A percentile compares a stretch with the other conserved stretches of the same genome.
Conservation (phyloP, 2,329 filamentous ascomycete species). For the Hymenoscyphus repandus region DNA sequence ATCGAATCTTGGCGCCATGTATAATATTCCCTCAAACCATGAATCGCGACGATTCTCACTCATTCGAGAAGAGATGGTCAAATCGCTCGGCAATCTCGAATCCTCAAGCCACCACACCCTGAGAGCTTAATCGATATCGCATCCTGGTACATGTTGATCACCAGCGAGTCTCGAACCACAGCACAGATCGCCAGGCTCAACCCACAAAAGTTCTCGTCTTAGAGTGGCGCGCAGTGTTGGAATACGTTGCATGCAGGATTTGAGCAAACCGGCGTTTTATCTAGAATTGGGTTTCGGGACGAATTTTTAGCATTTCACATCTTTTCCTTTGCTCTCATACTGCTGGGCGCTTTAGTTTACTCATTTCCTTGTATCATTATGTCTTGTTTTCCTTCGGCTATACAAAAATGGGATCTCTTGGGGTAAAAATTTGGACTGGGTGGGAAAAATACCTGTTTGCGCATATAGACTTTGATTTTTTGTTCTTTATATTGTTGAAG, state of each 20-base stretch:
- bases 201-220: constrained; percentile 6
- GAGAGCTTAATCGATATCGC: background rate
- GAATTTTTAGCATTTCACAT: constrained; percentile 5
- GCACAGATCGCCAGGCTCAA: constrained; percentile 13
- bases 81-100: constrained; percentile 9
- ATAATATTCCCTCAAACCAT: constrained; percentile 20
- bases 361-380: constrained; percentile 11
- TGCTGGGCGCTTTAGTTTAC: constrained; percentile 5
- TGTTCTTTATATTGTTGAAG: constrained; percentile 8
- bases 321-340: constrained; percentile 7
- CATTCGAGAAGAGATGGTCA: constrained; percentile 13
- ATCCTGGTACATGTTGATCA: constrained; percentile 1
- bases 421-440: constrained; percentile 12
- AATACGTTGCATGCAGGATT: constrained; percentile 8
- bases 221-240: background rate
- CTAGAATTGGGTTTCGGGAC: constrained; percentile 17
- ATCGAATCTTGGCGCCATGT: constrained; percentile 14
- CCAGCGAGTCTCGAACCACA: constrained; percentile 24
- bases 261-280: constrained; percentile 22
- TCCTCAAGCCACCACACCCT: constrained; percentile 6
- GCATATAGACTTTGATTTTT: constrained; percentile 23
- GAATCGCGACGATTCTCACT: constrained; percentile 28
- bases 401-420: constrained; percentile 21
- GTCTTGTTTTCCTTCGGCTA: constrained; percentile 12
- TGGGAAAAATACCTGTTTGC: constrained; percentile 20